A percentile compares a stretch with the other conserved stretches of the same genome.
These are phyloP conservation scores for Rhodotorula paludigena DNA, from an alignment of 768 basidiomycete genomes.

Conservation along the genomic window DNA sequence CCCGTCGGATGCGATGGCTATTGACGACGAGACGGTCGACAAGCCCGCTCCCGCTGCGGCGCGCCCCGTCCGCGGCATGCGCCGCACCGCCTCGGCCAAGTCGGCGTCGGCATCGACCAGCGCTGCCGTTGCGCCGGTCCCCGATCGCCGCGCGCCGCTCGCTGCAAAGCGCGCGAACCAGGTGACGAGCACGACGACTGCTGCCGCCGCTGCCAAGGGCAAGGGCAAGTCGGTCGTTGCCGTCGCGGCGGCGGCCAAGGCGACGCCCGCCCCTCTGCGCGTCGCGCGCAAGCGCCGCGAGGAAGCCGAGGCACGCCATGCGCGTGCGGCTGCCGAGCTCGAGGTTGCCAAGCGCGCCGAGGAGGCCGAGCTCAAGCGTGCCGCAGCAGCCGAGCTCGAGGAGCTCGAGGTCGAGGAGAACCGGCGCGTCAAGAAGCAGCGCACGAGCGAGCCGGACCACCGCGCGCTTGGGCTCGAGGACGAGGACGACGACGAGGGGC, in stretches of 20 bases:
- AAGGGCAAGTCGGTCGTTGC: too few relatives aligned
- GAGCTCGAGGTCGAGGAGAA: slow-evolving; percentile 32
- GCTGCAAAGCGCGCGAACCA: slow-evolving; percentile 10
- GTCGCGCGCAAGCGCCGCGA: slow-evolving; percentile 16
- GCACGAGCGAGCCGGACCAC: slow-evolving; percentile 35
- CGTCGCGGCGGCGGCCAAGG: slow-evolving; percentile 18
- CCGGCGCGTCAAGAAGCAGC: slow-evolving; percentile 38
- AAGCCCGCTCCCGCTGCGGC: slow-evolving; percentile 28
- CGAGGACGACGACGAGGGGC: slow-evolving; percentile 45
- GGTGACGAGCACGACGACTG: neutral
- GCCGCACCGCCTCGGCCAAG: neutral
- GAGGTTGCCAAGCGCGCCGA: slow-evolving; percentile 10
- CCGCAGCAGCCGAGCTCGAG: slow-evolving; percentile 6
- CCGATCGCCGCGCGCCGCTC: slow-evolving; percentile 12
- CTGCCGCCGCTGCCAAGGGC: slow-evolving; percentile 6
- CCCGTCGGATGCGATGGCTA: slow-evolving; percentile 50
- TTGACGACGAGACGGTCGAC: slow-evolving; percentile 57
- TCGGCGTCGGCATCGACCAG: neutral
- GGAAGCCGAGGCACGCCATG: slow-evolving; percentile 22
- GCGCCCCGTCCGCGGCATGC: neutral
- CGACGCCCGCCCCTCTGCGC: slow-evolving; percentile 17
- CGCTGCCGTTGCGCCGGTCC: too few relatives aligned
- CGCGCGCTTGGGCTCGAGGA: slow-evolving; percentile 21
- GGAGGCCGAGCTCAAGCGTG: slow-evolving; percentile 30
- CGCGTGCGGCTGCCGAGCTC: slow-evolving; percentile 14